Base-by-base conservation (phyloP, 768 basidiomycete species). In the Clitopilus passeckerianus region DNA sequence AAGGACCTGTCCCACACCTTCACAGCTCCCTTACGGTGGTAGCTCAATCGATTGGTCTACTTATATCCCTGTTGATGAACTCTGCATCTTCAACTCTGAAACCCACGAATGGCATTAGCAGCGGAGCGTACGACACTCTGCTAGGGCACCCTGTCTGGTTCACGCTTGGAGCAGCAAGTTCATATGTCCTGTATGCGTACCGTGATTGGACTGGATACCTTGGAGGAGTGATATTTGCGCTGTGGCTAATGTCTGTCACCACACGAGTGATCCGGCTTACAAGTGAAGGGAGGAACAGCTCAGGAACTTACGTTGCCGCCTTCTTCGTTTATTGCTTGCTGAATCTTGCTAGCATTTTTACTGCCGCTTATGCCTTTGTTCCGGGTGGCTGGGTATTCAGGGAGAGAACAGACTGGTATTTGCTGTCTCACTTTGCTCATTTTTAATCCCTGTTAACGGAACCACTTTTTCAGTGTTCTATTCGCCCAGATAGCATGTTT, bases 361-460 rank as follows among this genome's bases (percentile, higher is more conserved):
- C 92, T 0, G 91, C 91, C 57, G 93, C 93, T 0, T 94, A 95
- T 72, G 92, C 93, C 1, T 95, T 94, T 64, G 91, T 95, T 12
- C 92, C 92, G 2, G 89, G 89, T 0, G 92, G 91, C 0, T 70
- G 78, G 59, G 81, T 86, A 65, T 74, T 95, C 54, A 77, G 93
- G 55, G 93, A 95, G 73, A 77, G 87, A 18, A 92, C 91, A 33
- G 84, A 91, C 68, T 61, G 87, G 84, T 91, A 65, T 70, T 83
- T 80, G 15, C 41, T 55, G 34, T 34, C 27, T 55, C 58, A 46
- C n/a, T 46, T 58, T 18, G n/a, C 15, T 35, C 35, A 30, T 27
- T 15, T n/a, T 60, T 27, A 23, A 20, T 30, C 4, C 27, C 3
- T 7, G 1, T 58, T 61, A 46, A 30, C n/a, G 6, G 3, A 16